These are phyloP conservation scores for Stentor coeruleus DNA, from an alignment of 73 alveolate species.

Conservation along the genomic window DNA sequence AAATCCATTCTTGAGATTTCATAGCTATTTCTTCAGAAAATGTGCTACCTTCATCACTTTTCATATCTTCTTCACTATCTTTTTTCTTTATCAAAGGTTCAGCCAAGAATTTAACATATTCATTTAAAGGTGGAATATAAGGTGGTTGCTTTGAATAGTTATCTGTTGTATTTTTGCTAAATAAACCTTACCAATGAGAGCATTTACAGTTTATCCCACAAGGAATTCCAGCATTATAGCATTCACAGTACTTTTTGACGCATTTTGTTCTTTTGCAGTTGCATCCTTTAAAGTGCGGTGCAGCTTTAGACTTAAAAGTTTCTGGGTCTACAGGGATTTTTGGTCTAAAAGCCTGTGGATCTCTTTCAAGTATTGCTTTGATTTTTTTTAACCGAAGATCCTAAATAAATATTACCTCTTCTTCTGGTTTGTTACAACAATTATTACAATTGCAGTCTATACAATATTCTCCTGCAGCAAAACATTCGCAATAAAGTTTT, in stretches of 20 bases:
- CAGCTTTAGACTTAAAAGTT: neutral
- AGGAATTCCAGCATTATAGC: conserved; percentile 72
- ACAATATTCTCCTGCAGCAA: conserved; percentile 61
- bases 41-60: neutral
- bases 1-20: neutral
- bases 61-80: neutral
- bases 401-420: conserved; percentile 32
- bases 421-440: conserved; percentile 56
- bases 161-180: neutral
- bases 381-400: conserved; percentile 29
- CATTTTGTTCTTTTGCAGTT: conserved; percentile 89
- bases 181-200: conserved; percentile 63
- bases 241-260: conserved; percentile 89
- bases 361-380: conserved; percentile 43
- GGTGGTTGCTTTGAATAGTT: neutral
- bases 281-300: conserved; percentile 71
- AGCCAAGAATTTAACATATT: neutral
- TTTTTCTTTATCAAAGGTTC: neutral
- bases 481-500: conserved; percentile 75
- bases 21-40: neutral
- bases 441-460: conserved; percentile 63
- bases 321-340: conserved; percentile 30
- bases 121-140: neutral
- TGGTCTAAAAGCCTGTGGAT: conserved; percentile 67
- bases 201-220: conserved; percentile 86